phyloP scores from a whole-genome alignment of 2,329 filamentous ascomycete genomes.

The Thelonectria rubi region DNA sequence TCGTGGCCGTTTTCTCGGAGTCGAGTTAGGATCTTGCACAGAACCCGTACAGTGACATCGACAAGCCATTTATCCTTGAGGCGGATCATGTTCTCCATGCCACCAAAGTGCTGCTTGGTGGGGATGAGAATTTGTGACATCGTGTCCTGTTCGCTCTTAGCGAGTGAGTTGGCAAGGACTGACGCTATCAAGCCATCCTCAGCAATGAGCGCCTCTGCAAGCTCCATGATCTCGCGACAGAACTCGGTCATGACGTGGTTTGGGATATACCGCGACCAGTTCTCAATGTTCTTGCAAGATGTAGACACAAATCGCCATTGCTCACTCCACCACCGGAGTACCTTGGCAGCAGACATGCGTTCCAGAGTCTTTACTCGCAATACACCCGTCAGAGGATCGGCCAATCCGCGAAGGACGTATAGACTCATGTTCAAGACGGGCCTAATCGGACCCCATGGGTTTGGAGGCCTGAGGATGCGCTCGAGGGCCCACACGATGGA shows the following conservation, averaged over 20 bases:
- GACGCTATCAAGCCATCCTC: conserved; percentile 86
- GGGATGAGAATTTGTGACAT: conserved; percentile 53
- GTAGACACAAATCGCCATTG: conserved; percentile 84
- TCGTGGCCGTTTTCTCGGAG: conserved; percentile 81
- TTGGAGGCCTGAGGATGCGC: conserved; percentile 47
- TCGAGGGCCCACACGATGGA: conserved; percentile 56
- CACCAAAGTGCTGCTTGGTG: conserved; percentile 62
- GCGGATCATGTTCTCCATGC: conserved; percentile 87
- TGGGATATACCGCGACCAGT: conserved; percentile 81
- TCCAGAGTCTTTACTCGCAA: conserved; percentile 65
- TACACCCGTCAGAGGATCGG: conserved; percentile 64
- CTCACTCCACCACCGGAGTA: conserved; percentile 83
- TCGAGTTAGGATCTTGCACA: conserved; percentile 84
- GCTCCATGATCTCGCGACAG: conserved; percentile 93
- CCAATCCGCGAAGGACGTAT: conserved; percentile 65
- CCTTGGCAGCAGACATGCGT: conserved; percentile 68
- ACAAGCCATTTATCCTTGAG: conserved; percentile 89
- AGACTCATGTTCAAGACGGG: conserved; percentile 66
- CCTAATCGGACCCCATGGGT: conserved; percentile 65
- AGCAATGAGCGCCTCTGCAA: conserved; percentile 84
- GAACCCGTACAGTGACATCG: conserved; percentile 80
- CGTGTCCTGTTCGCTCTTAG: conserved; percentile 49
- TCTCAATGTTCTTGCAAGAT: conserved; percentile 84
- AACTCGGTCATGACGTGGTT: conserved; percentile 88
- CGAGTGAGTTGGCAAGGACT: conserved; percentile 59